These are phyloP conservation scores for Trifolium dubium DNA, from an alignment of 306 rosid species.

Conservation along the genomic window DNA sequence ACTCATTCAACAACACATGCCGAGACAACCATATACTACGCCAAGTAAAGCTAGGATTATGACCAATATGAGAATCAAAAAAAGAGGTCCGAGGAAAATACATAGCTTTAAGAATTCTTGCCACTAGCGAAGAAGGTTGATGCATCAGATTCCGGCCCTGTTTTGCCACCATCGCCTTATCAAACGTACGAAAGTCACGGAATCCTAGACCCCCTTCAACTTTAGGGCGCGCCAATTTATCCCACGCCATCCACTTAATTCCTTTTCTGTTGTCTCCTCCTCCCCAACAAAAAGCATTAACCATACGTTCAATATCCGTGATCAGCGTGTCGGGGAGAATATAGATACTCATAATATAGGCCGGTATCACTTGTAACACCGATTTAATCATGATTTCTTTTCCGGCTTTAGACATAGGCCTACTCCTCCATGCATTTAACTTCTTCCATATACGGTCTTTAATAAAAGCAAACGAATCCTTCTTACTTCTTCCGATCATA, in stretches of 20 bases:
- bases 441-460: not conserved
- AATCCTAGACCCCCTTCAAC: not conserved
- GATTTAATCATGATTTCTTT: not conserved
- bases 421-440: not conserved
- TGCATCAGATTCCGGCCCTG: not conserved
- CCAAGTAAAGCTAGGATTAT: no score
- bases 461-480: no score
- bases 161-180: not conserved
- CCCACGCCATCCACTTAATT: not conserved
- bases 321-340: not conserved
- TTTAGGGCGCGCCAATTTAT: not conserved
- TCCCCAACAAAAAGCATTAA: not conserved
- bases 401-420: not conserved
- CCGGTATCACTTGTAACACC: not conserved
- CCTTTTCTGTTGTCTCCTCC: not conserved
- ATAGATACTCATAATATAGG: not conserved
- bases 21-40: no score
- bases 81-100: no score
- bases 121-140: no score
- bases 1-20: no score
- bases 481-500: no score
- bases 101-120: no score
- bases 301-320: not conserved
- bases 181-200: not conserved
- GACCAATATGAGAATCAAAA: no score